Evolutionary conservation across 371 early-diverging fungal species (phyloP).

Genomic region (Zopfochytrium polystomum): DNA sequence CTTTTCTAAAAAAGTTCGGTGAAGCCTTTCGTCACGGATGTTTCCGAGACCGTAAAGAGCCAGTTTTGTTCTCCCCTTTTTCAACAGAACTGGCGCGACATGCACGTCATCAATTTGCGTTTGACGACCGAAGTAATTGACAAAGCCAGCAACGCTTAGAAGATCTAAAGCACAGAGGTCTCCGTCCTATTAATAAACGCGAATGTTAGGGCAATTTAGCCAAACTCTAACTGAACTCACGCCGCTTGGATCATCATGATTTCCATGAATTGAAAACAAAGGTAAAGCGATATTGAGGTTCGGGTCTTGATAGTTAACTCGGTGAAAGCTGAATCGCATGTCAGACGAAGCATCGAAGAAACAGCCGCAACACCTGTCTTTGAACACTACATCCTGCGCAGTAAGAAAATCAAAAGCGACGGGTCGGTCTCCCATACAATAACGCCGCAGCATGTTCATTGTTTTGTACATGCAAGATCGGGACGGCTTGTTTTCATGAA

Average conservation of each 20-base stretch:
- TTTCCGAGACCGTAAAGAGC: conserved; percentile 88
- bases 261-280: conserved; percentile 97
- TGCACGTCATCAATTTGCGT: conserved; percentile 70
- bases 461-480: conserved; percentile 73
- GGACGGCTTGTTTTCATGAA: conserved; percentile 97
- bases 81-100: conserved; percentile 77
- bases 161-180: conserved; percentile 85
- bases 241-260: conserved; percentile 99
- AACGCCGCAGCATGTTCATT: conserved; percentile 72
- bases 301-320: conserved; percentile 85
- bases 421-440: conserved; percentile 80
- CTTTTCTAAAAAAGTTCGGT: conserved; percentile 75
- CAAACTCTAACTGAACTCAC: conserved; percentile 29
- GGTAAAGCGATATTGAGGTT: conserved; percentile 89
- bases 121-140: conserved; percentile 95
- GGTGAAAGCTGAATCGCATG: conserved; percentile 26
- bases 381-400: conserved; percentile 73
- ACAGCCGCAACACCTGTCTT: conserved; percentile 32
- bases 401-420: conserved; percentile 73
- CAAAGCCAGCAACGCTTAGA: conserved; percentile 75
- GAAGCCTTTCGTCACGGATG: conserved; percentile 84
- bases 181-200: conserved; percentile 54
- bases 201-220: not conserved
- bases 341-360: not conserved
- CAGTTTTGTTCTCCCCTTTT: conserved; percentile 73